Percentiles rank a stretch among this genome's conserved stretches.
phyloP scores from a whole-genome alignment of 257 asterid species.

The Rehmannia glutinosa region DNA sequence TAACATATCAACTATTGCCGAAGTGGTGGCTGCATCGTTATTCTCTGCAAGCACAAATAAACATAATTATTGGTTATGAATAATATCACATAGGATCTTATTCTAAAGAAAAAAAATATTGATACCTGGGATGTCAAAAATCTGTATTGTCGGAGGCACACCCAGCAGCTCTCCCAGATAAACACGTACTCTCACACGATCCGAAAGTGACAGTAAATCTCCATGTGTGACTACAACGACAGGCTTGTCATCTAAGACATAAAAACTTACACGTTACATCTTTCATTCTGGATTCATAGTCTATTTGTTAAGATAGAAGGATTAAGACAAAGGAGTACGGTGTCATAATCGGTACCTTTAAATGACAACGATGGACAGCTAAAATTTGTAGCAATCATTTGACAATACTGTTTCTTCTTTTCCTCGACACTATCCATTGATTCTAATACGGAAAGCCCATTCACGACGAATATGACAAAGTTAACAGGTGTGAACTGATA shows the following conservation, averaged over 20 bases:
- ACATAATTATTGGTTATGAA: not conserved
- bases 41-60: constrained; percentile 38
- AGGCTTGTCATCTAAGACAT: constrained; percentile 76
- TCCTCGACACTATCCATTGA: constrained; percentile 40
- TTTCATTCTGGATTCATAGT: not conserved
- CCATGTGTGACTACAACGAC: constrained; percentile 85
- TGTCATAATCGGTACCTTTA: constrained; percentile 39
- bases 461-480: constrained; percentile 73
- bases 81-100: not conserved
- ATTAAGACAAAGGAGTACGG: not conserved
- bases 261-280: not conserved
- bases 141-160: constrained; percentile 60
- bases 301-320: not conserved
- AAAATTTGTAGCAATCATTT: constrained; percentile 41
- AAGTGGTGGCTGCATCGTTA: constrained; percentile 37
- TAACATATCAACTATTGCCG: constrained; percentile 51
- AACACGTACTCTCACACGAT: constrained; percentile 52
- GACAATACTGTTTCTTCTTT: constrained; percentile 26
- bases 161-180: constrained; percentile 68
- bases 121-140: constrained; percentile 83
- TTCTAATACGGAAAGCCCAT: constrained; percentile 64
- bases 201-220: constrained; percentile 60
- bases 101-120: not conserved
- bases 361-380: constrained; percentile 58
- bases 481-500: constrained; percentile 33